Conservation (phyloP, 2,329 filamentous ascomycete species). For the Talaromyces funiculosus region DNA sequence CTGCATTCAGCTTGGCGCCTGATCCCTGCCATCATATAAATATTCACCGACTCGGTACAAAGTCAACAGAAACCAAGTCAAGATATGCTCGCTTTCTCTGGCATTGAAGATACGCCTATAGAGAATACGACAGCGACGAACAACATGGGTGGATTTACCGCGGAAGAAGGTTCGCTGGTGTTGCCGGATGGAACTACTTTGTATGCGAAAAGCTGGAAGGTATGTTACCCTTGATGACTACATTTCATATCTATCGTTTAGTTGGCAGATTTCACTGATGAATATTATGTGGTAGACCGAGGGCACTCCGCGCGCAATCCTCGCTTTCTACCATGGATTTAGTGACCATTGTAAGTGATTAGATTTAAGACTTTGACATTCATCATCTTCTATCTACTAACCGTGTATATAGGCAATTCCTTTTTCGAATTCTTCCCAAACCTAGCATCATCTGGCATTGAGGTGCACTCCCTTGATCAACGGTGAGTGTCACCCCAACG, state of each 20-base stretch:
- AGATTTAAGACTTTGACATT: background rate
- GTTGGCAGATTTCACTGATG: background rate
- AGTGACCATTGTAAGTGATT: constrained; percentile 62
- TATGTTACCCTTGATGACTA: constrained; percentile 28
- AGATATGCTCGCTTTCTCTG: constrained; percentile 8
- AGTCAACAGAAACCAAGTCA: background rate
- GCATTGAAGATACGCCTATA: constrained; percentile 3
- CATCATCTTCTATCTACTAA: background rate
- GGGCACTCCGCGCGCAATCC: constrained; percentile 56
- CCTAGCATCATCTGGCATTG: constrained; percentile 66
- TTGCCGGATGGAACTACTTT: constrained; percentile 50
- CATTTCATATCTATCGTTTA: background rate
- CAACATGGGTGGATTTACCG: constrained; percentile 25
- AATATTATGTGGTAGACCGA: background rate
- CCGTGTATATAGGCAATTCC: constrained; percentile 50
- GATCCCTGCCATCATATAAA: background rate
- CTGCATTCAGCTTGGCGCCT: background rate
- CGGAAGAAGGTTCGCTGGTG: constrained; percentile 48
- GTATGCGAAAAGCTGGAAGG: constrained; percentile 60
- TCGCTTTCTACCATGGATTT: constrained; percentile 85
- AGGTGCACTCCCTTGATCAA: constrained; percentile 75
- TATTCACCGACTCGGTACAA: background rate
- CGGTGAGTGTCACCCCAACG: constrained; percentile 36
- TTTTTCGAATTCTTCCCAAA: constrained; percentile 69
- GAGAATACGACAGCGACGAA: constrained; percentile 18